Evolutionary conservation across 768 basidiomycete genomes (phyloP).

Genomic region (Phylloporus arenicola): DNA sequence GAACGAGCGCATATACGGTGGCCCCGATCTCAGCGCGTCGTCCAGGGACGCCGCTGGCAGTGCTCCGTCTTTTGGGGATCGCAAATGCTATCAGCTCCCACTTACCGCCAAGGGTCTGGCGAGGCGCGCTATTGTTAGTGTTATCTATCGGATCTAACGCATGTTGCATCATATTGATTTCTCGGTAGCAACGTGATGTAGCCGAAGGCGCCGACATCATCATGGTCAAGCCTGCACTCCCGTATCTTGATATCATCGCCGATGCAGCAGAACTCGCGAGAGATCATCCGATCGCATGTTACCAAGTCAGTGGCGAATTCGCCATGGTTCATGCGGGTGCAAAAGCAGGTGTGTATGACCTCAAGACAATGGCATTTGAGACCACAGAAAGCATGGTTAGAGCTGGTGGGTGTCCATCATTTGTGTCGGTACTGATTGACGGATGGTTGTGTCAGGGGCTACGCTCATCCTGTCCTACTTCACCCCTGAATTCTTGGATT

Average conservation of each 20-base stretch:
- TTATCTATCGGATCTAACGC: not conserved
- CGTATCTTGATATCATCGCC: slow-evolving; percentile 94
- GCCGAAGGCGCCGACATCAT: slow-evolving; percentile 94
- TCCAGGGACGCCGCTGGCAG: slow-evolving; percentile 94
- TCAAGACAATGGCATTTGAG: slow-evolving; percentile 93
- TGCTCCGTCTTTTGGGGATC: slow-evolving; percentile 88
- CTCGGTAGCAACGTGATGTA: slow-evolving; percentile 72
- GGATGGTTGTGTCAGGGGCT: slow-evolving; percentile 54
- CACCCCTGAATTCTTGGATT: slow-evolving; percentile 92
- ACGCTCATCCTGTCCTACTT: slow-evolving; percentile 93
- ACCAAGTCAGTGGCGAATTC: slow-evolving; percentile 96
- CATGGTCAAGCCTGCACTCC: slow-evolving; percentile 96
- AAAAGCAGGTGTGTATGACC: slow-evolving; percentile 85
- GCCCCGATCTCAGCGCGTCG: not conserved
- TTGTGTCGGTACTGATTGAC: not conserved
- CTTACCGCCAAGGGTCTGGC: slow-evolving; percentile 85
- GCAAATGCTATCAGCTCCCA: slow-evolving; percentile 98
- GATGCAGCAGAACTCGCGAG: slow-evolving; percentile 78
- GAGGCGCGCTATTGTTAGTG: slow-evolving; percentile 81
- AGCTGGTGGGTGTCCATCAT: slow-evolving; percentile 55
- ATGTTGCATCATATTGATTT: not conserved
- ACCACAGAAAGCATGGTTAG: slow-evolving; percentile 86
- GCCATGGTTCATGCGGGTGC: slow-evolving; percentile 97
- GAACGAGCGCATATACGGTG: slow-evolving; percentile 14
- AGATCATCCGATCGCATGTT: slow-evolving; percentile 91